Conservation (phyloP, 108 stramenopile genomes). For the Cyclotella kingstonii region DNA sequence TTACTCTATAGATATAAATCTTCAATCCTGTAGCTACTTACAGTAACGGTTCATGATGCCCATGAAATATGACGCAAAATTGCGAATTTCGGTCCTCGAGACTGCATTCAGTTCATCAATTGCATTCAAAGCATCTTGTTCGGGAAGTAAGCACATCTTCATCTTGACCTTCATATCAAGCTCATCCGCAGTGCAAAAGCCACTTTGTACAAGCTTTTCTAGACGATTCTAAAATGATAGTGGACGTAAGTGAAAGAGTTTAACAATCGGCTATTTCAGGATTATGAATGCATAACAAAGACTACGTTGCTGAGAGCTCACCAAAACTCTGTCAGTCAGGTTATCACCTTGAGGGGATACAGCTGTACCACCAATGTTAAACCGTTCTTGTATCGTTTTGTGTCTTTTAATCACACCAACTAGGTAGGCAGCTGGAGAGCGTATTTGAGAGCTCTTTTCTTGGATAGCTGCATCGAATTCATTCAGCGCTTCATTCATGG, state of each 20-base stretch:
- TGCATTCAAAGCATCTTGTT: slow-evolving; percentile 75
- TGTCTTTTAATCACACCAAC: slow-evolving; percentile 82
- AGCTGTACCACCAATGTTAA: too few relatives aligned
- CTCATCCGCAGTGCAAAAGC: slow-evolving; percentile 69
- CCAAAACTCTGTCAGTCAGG: slow-evolving; percentile 62
- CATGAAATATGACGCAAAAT: slow-evolving; percentile 71
- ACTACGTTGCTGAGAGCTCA: background rate
- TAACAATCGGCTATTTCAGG: background rate
- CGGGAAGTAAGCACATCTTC: slow-evolving; percentile 73
- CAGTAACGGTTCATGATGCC: slow-evolving; percentile 85
- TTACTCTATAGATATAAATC: background rate
- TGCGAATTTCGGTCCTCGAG: slow-evolving; percentile 59
- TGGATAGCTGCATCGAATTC: slow-evolving; percentile 80
- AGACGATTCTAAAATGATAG: slow-evolving; percentile 1
- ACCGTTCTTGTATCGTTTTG: slow-evolving; percentile 49
- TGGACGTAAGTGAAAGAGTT: background rate
- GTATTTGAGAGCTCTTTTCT: slow-evolving; percentile 62
- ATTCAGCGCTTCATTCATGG: slow-evolving; percentile 66
- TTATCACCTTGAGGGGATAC: too few relatives aligned
- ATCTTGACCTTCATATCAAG: slow-evolving; percentile 72
- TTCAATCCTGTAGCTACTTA: slow-evolving; percentile 30
- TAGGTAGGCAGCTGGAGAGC: slow-evolving; percentile 72
- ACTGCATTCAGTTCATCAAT: slow-evolving; percentile 72
- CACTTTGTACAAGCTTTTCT: slow-evolving; percentile 4
- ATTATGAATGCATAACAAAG: background rate